Base-by-base conservation (phyloP, 2,329 filamentous ascomycete species). In the Nemania sp. region DNA sequence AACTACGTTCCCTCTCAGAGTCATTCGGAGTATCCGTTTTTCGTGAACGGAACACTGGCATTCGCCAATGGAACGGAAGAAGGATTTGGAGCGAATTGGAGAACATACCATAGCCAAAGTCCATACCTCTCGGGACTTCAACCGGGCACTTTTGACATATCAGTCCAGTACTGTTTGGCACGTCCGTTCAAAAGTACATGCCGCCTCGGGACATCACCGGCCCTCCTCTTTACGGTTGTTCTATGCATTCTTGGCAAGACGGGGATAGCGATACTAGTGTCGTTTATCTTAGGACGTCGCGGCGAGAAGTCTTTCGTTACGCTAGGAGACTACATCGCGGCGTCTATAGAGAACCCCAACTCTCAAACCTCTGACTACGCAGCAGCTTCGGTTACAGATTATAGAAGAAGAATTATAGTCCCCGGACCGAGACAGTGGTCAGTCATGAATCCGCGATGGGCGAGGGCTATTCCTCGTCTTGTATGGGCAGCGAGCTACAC, bases 111-210 rank as follows among this genome's bases (percentile, higher is more conserved):
- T 28, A 28, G 34, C 22, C 34, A 20, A 20, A 37, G 11, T 5
- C 5, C 9, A 4, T 6, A 15, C 12, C 14, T 6, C 12, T 37
- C 34, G 17, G 34, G 34, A 4, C 34, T 37, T 37, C 12, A 37
- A 37, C 31, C 26, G 12, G 43, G 53, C 4, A 24, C 37, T 14
- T n/a, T n/a, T n/a, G n/a, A n/a, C n/a, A 2, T 62, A 12, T 36
- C 23, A 2, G 33, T 62, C 2, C 41, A 41, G 2, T 46, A 60
- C 17, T 62, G 56, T 36, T 44, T 59, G 5, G 56, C 43, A 19
- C 23, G 57, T 19, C 53, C 53, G 26, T 4, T 44, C 2, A 36
- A 50, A 7, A 36, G 23, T 46, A 39, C 44, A 19, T 56, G 30
- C n/a, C 45, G 12, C 22, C 24, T 51, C 2, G 46, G 33, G 11